Evolutionary conservation across 176 grass and related monocot species (phyloP), one percentile per base, ranked within the genome.

Genomic region (Ensete glaucum): DNA sequence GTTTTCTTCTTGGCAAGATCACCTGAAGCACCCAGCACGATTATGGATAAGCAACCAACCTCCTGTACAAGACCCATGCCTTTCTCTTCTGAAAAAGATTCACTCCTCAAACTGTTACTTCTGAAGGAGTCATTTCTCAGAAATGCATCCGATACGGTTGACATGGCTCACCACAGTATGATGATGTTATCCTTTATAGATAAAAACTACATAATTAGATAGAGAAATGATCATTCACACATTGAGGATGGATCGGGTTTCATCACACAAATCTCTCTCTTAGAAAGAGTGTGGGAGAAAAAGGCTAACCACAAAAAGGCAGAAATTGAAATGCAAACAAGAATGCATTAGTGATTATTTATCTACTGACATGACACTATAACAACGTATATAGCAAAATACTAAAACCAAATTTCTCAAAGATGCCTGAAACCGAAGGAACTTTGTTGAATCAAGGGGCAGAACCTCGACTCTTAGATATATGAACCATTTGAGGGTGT

Each of bases 1-100:
- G 96, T 99, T 79, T 99, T 99, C 88, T 99, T 99, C 83, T 99
- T 99, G 64, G 96, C 96, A 80, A 99, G 89, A 77, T 99, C 96
- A 72, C 96, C 96, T 25, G 96, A 99, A 83, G 96, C 96, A 56
- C 96, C 96, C 49, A 99, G 91, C 54, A 99, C 96, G 70, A 99
- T 34, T 78, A 99, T 89, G 6, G 96, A 94, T 73, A 99, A 88
- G 57, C 76, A 91, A 2, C 91, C 96, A 75, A 79, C 74, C 62
- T 89, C 90, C 22, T 66, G 69, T 69, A 83, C 80, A 82, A 85
- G 83, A 68, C 76, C 86, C 67, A 79, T 72, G 34, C 85, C 91
- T 79, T 79, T 99, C 64, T 77, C 72, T 27, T 63, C 79, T 82
- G 78, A 85, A 77, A 89, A 91, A 80, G 73, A 85, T 81, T 99